Evolutionary conservation across 2,329 filamentous ascomycete genomes (phyloP).

Genomic region (Phaeoacremonium minimum): DNA sequence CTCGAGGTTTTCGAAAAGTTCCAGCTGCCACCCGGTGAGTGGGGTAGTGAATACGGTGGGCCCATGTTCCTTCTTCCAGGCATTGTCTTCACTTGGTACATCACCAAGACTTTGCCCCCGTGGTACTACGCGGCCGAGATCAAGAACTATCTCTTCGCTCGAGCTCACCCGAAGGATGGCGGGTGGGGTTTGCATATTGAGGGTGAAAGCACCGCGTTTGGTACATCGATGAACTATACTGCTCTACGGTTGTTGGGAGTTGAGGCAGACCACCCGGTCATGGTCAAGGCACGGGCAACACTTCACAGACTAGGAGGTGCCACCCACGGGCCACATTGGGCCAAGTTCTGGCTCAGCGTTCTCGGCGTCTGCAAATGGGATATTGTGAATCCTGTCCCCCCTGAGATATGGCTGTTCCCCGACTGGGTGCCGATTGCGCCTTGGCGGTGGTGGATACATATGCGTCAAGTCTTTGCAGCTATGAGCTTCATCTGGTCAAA

Average conservation of each 20-base stretch:
- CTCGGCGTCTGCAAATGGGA: slow-evolving; percentile 85
- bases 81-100: slow-evolving; percentile 80
- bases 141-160: slow-evolving; percentile 84
- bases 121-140: slow-evolving; percentile 80
- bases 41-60: slow-evolving; percentile 96
- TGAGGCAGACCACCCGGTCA: slow-evolving; percentile 74
- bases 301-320: slow-evolving; percentile 85
- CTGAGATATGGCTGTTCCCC: slow-evolving; percentile 88
- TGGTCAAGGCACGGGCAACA: slow-evolving; percentile 78
- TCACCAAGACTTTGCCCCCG: slow-evolving; percentile 82
- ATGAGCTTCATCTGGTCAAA: slow-evolving; percentile 91
- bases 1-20: slow-evolving; percentile 85
- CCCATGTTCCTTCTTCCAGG: slow-evolving; percentile 94
- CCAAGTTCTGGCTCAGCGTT: slow-evolving; percentile 91
- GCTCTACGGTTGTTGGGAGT: slow-evolving; percentile 77
- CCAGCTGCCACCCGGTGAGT: slow-evolving; percentile 84
- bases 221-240: slow-evolving; percentile 84
- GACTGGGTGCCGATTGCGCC: slow-evolving; percentile 88
- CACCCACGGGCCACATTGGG: slow-evolving; percentile 83
- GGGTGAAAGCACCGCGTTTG: slow-evolving; percentile 86
- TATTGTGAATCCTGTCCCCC: slow-evolving; percentile 88
- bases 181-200: slow-evolving; percentile 97
- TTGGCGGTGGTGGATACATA: slow-evolving; percentile 98
- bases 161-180: slow-evolving; percentile 82
- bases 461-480: slow-evolving; percentile 90